Percentiles rank a stretch among this genome's conserved stretches.
Conservation (phyloP, 176 grass and related monocot genomes). For the Bolboschoenus planiculmis region DNA sequence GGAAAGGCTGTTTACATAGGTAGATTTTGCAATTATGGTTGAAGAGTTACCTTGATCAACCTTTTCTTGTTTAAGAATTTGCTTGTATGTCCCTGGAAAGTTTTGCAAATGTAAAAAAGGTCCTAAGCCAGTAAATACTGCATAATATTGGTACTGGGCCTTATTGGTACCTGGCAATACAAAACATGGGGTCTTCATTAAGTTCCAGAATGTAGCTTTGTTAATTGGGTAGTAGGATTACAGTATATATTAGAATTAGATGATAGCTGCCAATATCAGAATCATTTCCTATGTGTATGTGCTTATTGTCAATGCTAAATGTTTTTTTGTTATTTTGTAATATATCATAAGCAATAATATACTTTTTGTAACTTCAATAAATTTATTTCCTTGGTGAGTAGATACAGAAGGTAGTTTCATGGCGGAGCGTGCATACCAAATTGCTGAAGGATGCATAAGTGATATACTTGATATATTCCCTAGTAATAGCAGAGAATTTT, state of each 20-base stretch:
- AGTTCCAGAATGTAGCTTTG: not conserved
- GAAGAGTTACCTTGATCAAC: not conserved
- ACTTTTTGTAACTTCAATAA: not conserved
- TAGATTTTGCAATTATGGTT: constrained; percentile 20
- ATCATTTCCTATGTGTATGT: not conserved
- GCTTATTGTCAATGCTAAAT: not conserved
- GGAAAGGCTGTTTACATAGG: constrained; percentile 94
- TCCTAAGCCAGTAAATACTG: not conserved
- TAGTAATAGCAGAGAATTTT: constrained; percentile 34
- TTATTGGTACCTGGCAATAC: not conserved
- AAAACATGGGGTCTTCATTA: not conserved
- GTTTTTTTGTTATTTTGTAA: not conserved
- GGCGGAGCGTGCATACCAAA: constrained; percentile 83
- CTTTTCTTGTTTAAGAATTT: not conserved
- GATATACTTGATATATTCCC: constrained; percentile 51
- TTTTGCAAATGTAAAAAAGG: not conserved
- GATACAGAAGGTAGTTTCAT: constrained; percentile 99
- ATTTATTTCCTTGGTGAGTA: constrained; percentile 20
- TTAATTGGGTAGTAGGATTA: not conserved
- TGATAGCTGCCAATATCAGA: not conserved
- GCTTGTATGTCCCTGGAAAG: not conserved
- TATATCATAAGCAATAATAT: not conserved
- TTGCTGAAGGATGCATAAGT: constrained; percentile 83
- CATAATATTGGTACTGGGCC: not conserved
- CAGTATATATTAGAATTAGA: not conserved